Evolutionary conservation across 192 early-diverging fungal species (phyloP).

Genomic region (Phlyctochytrium arcticum): DNA sequence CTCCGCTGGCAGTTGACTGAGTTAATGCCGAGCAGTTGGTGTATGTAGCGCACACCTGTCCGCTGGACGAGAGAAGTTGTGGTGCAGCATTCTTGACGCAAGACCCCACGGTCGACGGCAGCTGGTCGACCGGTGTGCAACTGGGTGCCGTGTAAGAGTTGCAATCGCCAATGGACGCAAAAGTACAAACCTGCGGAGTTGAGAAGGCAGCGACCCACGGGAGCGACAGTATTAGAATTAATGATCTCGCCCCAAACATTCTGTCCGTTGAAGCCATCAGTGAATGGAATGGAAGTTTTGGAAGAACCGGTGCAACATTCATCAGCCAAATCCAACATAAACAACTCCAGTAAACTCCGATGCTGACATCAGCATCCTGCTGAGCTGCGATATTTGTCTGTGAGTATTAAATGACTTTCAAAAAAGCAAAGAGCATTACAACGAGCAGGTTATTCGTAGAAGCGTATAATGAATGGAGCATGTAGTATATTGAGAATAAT

Average conservation of each 20-base stretch:
- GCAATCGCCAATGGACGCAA: slow-evolving; percentile 1
- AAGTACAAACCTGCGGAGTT: slow-evolving; percentile 3
- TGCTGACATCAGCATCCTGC: too few species aligned
- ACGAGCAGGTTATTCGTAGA: too few species aligned
- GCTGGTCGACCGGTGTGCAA: not conserved
- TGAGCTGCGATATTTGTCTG: too few species aligned
- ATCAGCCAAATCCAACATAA: too few species aligned
- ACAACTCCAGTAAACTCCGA: too few species aligned
- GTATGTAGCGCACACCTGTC: not conserved
- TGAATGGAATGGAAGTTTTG: too few species aligned
- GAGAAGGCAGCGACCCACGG: not conserved
- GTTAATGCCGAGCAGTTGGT: not conserved
- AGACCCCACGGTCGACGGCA: not conserved
- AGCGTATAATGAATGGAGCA: too few species aligned
- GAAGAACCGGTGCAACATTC: too few species aligned
- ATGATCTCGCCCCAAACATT: not conserved
- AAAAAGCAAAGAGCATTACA: too few species aligned
- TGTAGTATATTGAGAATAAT: too few species aligned
- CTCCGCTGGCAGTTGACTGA: not conserved
- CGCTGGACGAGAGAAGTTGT: not conserved
- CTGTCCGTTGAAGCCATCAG: too few species aligned
- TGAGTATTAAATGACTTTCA: too few species aligned
- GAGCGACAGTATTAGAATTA: not conserved
- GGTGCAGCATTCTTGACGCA: not conserved
- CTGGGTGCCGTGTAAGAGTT: slow-evolving; percentile 1